Evolutionary conservation across 345 rosid species (phyloP).

Genomic region (Chamaenerion angustifolium): DNA sequence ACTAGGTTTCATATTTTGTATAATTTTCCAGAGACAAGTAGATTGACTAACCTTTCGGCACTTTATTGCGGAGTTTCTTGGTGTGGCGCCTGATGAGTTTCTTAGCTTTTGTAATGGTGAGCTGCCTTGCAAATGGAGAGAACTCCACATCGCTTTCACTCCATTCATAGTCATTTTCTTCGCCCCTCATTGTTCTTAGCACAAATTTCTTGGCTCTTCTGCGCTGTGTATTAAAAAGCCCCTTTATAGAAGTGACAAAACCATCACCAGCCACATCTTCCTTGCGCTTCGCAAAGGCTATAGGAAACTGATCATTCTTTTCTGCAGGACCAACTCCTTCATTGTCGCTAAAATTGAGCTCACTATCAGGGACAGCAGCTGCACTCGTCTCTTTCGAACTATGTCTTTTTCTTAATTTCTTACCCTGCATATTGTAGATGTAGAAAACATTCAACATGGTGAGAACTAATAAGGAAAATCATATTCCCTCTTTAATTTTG

Average conservation of each 20-base stretch:
- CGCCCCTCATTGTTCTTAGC: conserved; percentile 88
- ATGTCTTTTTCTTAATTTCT: conserved; percentile 74
- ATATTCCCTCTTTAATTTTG: no score
- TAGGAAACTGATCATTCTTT: conserved; percentile 52
- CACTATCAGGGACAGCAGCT: conserved; percentile 45
- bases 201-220: conserved; percentile 90
- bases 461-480: no score
- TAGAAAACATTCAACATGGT: no score
- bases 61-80: conserved; percentile 67
- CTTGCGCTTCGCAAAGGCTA: conserved; percentile 65
- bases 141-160: conserved; percentile 82
- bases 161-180: conserved; percentile 87
- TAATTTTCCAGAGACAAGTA: background rate
- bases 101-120: conserved; percentile 83
- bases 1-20: background rate
- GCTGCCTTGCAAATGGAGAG: conserved; percentile 80
- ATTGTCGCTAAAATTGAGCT: conserved; percentile 63
- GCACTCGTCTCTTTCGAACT: conserved; percentile 38
- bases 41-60: conserved; percentile 48
- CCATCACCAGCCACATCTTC: conserved; percentile 98
- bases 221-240: conserved; percentile 85
- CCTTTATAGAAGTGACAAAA: conserved; percentile 78
- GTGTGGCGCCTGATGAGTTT: conserved; percentile 79
- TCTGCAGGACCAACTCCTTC: conserved; percentile 40
- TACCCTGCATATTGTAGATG: conserved; percentile 38